Evolutionary conservation across 2,329 filamentous ascomycete genomes (phyloP).

Genomic region (Chaetomium olivaceum): DNA sequence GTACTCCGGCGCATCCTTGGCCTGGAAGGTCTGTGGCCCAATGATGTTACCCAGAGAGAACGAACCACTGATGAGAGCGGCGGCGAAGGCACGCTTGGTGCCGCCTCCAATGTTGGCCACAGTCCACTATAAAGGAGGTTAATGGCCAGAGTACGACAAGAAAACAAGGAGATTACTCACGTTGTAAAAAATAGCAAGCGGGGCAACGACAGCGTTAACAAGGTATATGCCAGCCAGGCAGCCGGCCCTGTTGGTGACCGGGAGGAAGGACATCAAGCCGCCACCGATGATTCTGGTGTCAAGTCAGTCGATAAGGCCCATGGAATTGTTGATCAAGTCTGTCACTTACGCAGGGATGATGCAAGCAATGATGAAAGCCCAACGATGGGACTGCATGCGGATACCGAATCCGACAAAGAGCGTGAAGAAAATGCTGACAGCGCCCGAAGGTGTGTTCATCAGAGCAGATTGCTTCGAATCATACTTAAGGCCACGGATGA

Average conservation of each 20-base stretch:
- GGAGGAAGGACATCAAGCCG: slow-evolving; percentile 55
- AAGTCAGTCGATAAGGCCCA: background rate
- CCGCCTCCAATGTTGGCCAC: slow-evolving; percentile 54
- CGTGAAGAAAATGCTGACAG: slow-evolving; percentile 54
- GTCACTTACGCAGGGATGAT: slow-evolving; percentile 49
- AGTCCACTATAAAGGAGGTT: slow-evolving; percentile 42
- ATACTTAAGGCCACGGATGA: slow-evolving; percentile 52
- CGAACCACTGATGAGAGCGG: slow-evolving; percentile 50
- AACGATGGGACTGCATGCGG: slow-evolving; percentile 49
- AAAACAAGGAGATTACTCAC: slow-evolving; percentile 34
- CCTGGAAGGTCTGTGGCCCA: slow-evolving; percentile 57
- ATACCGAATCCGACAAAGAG: slow-evolving; percentile 50
- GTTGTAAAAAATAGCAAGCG: slow-evolving; percentile 49
- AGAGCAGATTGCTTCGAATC: slow-evolving; percentile 48
- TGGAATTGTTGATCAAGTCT: background rate
- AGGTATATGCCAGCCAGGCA: slow-evolving; percentile 53
- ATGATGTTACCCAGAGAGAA: slow-evolving; percentile 59
- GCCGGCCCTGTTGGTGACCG: slow-evolving; percentile 47
- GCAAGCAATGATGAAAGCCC: slow-evolving; percentile 51
- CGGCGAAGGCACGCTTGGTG: slow-evolving; percentile 54
- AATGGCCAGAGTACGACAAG: background rate
- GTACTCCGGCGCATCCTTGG: slow-evolving; percentile 52
- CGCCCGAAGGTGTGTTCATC: slow-evolving; percentile 57
- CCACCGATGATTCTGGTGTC: slow-evolving; percentile 47
- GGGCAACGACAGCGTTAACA: slow-evolving; percentile 51